Conservation (phyloP, 345 rosid genomes). For the Dimocarpus longan region DNA sequence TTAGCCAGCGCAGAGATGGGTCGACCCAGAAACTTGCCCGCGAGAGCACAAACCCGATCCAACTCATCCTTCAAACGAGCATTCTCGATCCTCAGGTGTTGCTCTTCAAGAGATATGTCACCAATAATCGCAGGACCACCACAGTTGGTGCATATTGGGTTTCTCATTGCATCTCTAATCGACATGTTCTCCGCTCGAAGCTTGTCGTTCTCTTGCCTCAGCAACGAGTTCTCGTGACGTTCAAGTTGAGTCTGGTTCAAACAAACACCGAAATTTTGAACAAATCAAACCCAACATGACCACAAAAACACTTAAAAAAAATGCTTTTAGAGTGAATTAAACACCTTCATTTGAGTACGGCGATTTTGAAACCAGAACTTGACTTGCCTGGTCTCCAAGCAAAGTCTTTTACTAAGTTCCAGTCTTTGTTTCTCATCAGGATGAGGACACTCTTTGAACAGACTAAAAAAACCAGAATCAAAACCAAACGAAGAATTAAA, state of each 20-base stretch:
- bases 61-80: slow-evolving; percentile 82
- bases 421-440: slow-evolving; percentile 93
- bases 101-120: slow-evolving; percentile 85
- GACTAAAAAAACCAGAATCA: slow-evolving; percentile 26
- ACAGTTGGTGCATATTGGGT: slow-evolving; percentile 84
- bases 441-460: slow-evolving; percentile 95
- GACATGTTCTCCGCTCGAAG: slow-evolving; percentile 87
- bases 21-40: slow-evolving; percentile 90
- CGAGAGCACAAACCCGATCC: slow-evolving; percentile 82
- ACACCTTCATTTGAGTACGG: slow-evolving; percentile 96
- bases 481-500: neutral
- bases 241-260: slow-evolving; percentile 74
- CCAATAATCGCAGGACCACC: slow-evolving; percentile 87
- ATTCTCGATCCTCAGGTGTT: slow-evolving; percentile 85
- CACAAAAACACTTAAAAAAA: neutral
- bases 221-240: slow-evolving; percentile 82
- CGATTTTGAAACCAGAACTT: slow-evolving; percentile 99
- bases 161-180: slow-evolving; percentile 90
- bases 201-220: slow-evolving; percentile 90
- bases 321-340: neutral
- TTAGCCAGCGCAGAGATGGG: slow-evolving; percentile 52
- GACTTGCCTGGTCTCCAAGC: slow-evolving; percentile 87
- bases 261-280: neutral
- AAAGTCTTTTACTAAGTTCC: slow-evolving; percentile 79
- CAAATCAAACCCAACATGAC: neutral